phyloP scores from a whole-genome alignment of 306 rosid species.

The Cercis canadensis region DNA sequence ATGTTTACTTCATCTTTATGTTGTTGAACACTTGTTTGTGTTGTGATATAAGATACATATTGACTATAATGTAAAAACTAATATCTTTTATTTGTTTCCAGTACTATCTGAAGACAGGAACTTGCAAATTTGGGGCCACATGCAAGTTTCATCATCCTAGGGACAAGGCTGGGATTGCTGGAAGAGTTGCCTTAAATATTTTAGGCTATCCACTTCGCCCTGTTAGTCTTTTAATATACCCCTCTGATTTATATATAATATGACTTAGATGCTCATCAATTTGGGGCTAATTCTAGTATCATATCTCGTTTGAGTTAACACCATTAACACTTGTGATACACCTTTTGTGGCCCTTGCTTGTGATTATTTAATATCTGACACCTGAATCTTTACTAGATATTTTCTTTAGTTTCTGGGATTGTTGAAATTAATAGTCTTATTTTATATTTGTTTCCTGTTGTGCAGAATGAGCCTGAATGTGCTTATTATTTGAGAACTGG shows the following conservation, averaged over 20 bases:
- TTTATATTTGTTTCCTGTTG: slow-evolving; percentile 29
- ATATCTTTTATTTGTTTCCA: slow-evolving; percentile 51
- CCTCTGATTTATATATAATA: slow-evolving; percentile 36
- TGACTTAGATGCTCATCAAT: slow-evolving; percentile 23
- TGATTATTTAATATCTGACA: slow-evolving; percentile 15
- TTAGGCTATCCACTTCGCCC: slow-evolving; percentile 97
- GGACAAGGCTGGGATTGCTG: slow-evolving; percentile 94
- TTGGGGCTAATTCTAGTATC: background rate
- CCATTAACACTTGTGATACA: background rate
- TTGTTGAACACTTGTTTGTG: slow-evolving; percentile 16
- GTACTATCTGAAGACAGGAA: slow-evolving; percentile 95
- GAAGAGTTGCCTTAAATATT: slow-evolving; percentile 89
- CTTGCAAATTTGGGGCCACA: slow-evolving; percentile 98
- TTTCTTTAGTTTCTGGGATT: slow-evolving; percentile 21
- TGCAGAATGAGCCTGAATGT: slow-evolving; percentile 86
- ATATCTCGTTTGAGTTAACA: too few species aligned
- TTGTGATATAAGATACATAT: slow-evolving; percentile 13
- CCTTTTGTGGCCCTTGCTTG: slow-evolving; percentile 33
- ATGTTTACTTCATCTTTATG: slow-evolving; percentile 15
- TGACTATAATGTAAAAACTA: slow-evolving; percentile 27
- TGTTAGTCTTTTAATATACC: slow-evolving; percentile 57
- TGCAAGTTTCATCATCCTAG: slow-evolving; percentile 98
- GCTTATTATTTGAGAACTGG: slow-evolving; percentile 95
- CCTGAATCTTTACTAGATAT: slow-evolving; percentile 13
- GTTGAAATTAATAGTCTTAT: slow-evolving; percentile 31